These are phyloP conservation scores for Viridothelium virens DNA, from an alignment of 495 filamentous ascomycete genomes.

Conservation along the genomic window DNA sequence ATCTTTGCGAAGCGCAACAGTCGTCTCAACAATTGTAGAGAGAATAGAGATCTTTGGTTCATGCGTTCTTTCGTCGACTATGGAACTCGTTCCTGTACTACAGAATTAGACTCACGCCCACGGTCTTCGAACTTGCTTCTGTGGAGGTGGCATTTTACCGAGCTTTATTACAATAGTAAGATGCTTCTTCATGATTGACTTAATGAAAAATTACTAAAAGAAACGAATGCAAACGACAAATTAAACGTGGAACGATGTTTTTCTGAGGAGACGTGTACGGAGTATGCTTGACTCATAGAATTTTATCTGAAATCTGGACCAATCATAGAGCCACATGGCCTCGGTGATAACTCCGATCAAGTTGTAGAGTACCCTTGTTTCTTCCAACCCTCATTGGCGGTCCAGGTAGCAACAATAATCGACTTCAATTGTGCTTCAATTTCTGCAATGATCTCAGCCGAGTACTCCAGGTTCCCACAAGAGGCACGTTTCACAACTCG, in stretches of 20 bases:
- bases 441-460: too few relatives aligned
- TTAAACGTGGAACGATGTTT: neutral
- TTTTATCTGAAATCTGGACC: neutral
- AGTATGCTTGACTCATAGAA: neutral
- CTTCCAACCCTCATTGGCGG: neutral
- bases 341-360: neutral
- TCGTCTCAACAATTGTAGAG: conserved; percentile 85
- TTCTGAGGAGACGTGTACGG: neutral
- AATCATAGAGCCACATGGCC: neutral
- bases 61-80: conserved; percentile 95
- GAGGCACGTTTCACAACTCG: too few relatives aligned
- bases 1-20: conserved; percentile 73
- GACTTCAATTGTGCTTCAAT: too few relatives aligned
- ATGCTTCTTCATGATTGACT: conserved; percentile 47
- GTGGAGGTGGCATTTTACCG: conserved; percentile 45
- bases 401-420: neutral
- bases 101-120: neutral
- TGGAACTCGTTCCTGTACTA: conserved; percentile 80
- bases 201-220: too few relatives aligned
- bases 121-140: neutral
- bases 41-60: conserved; percentile 89
- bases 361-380: neutral
- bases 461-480: too few relatives aligned
- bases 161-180: conserved; percentile 88
- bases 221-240: neutral